Evolutionary conservation across 352 stramenopile genomes (phyloP).

Genomic region (Globisporangium perplexum): DNA sequence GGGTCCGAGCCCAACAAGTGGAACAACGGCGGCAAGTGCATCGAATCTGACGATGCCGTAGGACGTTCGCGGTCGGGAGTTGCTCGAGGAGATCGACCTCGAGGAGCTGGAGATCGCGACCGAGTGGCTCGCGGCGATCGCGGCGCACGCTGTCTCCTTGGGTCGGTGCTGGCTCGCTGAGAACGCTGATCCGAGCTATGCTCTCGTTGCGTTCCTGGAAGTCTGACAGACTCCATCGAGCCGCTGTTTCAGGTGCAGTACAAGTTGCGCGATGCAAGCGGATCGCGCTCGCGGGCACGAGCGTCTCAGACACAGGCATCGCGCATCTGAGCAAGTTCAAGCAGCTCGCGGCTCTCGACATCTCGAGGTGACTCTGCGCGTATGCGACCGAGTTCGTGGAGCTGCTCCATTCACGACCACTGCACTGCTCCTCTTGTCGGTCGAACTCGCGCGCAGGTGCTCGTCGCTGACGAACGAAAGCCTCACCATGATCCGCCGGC

Average conservation of each 20-base stretch:
- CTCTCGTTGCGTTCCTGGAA: neutral
- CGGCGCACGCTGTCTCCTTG: constrained; percentile 11
- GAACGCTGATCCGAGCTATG: neutral
- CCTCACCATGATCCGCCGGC: constrained; percentile 32
- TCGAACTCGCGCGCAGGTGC: constrained; percentile 20
- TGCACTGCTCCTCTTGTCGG: neutral
- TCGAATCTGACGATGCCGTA: neutral
- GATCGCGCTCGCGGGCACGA: constrained; percentile 22
- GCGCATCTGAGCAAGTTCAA: constrained; percentile 20
- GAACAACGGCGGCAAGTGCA: neutral
- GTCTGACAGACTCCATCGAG: neutral
- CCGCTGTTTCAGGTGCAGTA: neutral
- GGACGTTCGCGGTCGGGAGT: constrained; percentile 18
- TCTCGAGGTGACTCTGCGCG: constrained; percentile 15
- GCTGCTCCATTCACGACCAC: neutral
- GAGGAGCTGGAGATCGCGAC: constrained; percentile 18
- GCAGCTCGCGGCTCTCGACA: constrained; percentile 18
- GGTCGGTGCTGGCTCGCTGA: neutral
- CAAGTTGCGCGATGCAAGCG: constrained; percentile 7
- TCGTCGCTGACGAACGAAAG: constrained; percentile 47
- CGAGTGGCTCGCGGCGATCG: constrained; percentile 25
- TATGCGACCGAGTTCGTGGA: neutral
- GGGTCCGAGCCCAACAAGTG: neutral
- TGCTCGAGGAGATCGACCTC: constrained; percentile 24
- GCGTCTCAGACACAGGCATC: constrained; percentile 23